phyloP scores from a whole-genome alignment of 768 basidiomycete species.

The Lentinula raphanica region DNA sequence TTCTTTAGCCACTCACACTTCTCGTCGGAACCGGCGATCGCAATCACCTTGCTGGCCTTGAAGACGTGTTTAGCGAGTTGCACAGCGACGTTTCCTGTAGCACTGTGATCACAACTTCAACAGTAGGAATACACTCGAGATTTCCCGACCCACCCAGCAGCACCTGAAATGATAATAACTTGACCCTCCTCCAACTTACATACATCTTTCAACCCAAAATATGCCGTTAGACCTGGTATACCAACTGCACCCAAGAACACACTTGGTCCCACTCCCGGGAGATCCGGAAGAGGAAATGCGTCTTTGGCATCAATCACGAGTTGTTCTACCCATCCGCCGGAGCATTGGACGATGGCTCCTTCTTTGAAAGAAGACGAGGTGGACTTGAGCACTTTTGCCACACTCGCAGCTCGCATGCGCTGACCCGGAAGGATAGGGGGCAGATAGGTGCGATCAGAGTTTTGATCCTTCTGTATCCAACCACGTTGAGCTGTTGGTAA shows the following conservation, averaged over 20 bases:
- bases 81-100: not conserved
- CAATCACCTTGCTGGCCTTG: not conserved
- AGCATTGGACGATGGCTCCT: not conserved
- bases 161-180: not conserved
- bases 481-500: not conserved
- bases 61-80: constrained; percentile 3
- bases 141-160: not conserved
- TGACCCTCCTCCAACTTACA: not conserved
- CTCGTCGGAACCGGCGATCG: constrained; percentile 2
- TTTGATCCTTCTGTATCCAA: not conserved
- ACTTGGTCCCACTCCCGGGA: not conserved
- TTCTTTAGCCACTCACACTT: constrained; percentile 3
- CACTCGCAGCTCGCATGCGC: not conserved
- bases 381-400: not conserved
- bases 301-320: not conserved
- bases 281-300: not conserved
- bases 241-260: not conserved
- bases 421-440: not conserved
- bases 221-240: not conserved
- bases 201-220: constrained; percentile 2
- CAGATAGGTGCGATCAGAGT: not conserved
- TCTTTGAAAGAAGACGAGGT: not conserved
- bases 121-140: not conserved
- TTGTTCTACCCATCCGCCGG: not conserved
- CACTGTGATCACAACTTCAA: not conserved